These are phyloP conservation scores for Pyrenula aspistea DNA, from an alignment of 495 filamentous ascomycete species.

Conservation along the genomic window DNA sequence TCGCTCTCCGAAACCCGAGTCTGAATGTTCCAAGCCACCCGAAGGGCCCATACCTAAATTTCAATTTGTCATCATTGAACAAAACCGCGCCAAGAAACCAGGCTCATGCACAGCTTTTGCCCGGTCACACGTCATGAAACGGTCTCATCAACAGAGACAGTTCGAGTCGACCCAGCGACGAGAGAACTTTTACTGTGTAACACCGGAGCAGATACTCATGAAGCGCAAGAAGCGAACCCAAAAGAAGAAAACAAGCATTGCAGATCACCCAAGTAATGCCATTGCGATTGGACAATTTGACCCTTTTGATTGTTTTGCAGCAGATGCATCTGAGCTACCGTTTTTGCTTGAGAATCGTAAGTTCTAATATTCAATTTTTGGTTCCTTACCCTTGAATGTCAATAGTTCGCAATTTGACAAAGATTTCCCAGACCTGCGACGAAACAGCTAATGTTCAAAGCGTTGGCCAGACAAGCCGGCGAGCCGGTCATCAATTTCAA, in stretches of 20 bases:
- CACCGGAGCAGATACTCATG: background rate
- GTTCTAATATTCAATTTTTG: too few species aligned
- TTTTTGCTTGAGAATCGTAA: background rate
- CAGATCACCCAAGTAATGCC: background rate
- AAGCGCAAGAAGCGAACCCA: background rate
- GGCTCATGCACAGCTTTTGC: background rate
- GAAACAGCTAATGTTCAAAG: too few species aligned
- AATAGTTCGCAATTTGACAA: too few species aligned
- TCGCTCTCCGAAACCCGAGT: too few species aligned
- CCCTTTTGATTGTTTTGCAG: background rate
- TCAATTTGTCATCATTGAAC: too few species aligned
- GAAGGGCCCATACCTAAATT: too few species aligned
- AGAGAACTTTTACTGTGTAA: background rate
- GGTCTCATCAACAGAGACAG: background rate
- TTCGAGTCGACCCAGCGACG: background rate
- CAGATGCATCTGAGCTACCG: background rate
- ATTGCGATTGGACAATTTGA: background rate
- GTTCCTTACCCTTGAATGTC: too few species aligned
- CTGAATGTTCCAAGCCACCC: too few species aligned
- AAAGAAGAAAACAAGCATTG: background rate
- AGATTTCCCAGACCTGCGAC: too few species aligned
- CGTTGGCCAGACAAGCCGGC: conserved; percentile 4
- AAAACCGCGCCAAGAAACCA: background rate
- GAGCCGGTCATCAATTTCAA: conserved; percentile 23
- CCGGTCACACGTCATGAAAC: background rate